Conservation (phyloP, 2,329 filamentous ascomycete genomes). For the Thyridium curvatum region DNA sequence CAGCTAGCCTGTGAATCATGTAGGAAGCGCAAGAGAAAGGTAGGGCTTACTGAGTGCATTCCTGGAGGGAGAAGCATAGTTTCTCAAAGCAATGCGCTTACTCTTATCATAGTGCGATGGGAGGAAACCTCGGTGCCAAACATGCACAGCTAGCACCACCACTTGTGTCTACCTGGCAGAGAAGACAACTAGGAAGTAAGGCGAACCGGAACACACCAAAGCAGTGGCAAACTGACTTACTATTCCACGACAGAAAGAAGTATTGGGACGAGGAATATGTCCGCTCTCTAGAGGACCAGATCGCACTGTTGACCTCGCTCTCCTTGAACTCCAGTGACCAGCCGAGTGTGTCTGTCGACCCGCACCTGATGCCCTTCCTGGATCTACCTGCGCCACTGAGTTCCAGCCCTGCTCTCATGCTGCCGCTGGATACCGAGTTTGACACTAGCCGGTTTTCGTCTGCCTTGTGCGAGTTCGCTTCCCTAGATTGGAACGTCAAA, state of each 20-base stretch:
- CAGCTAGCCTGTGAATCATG: background rate
- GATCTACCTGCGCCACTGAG: background rate
- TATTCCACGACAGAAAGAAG: background rate
- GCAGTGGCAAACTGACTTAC: background rate
- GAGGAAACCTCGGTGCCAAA: background rate
- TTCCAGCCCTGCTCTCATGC: background rate
- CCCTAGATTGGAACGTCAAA: background rate
- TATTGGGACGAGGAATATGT: background rate
- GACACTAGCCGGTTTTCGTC: too few relatives aligned
- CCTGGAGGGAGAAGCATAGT: too few relatives aligned
- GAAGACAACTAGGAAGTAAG: background rate
- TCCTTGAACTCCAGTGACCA: too few relatives aligned
- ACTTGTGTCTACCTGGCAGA: too few relatives aligned
- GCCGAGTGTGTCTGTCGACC: too few relatives aligned
- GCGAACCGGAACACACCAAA: background rate
- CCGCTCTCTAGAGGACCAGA: background rate
- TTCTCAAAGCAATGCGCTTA: background rate
- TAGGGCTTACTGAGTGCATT: background rate
- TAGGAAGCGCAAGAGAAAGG: background rate
- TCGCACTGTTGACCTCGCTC: background rate
- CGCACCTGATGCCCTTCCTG: too few relatives aligned
- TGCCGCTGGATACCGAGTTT: too few relatives aligned
- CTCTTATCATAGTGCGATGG: background rate
- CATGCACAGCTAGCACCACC: background rate
- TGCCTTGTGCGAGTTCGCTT: background rate